Conservation (phyloP, 192 early-diverging fungal genomes). For the Umbelopsis sp. region DNA sequence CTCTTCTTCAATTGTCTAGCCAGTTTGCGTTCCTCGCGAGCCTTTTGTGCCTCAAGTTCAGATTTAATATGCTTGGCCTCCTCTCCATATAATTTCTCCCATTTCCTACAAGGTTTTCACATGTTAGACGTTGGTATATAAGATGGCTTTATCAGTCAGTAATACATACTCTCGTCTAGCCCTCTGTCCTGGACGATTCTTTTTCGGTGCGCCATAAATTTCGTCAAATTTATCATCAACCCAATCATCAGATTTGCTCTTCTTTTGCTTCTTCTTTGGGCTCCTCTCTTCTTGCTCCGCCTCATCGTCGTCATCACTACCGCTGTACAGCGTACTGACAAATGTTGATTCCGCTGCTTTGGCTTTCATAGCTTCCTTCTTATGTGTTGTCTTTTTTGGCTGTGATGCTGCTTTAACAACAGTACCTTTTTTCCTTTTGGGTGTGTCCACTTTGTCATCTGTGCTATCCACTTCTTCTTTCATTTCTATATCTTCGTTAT, state of each 20-base stretch:
- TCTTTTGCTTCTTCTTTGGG: constrained; percentile 18
- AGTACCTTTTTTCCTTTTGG: constrained; percentile 2
- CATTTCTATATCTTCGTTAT: background rate
- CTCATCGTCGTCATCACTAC: constrained; percentile 12
- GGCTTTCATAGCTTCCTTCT: background rate
- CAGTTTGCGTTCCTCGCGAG: constrained; percentile 3
- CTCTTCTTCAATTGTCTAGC: constrained; percentile 24
- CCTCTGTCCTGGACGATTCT: constrained; percentile 37
- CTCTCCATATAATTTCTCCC: constrained; percentile 37
- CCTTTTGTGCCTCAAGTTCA: constrained; percentile 9
- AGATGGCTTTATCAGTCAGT: background rate
- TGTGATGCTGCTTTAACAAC: background rate
- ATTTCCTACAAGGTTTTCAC: constrained; percentile 21
- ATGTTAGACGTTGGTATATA: background rate
- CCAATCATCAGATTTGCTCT: constrained; percentile 4
- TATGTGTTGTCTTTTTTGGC: background rate
- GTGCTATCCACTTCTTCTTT: constrained; percentile 4
- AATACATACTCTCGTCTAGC: constrained; percentile 38
- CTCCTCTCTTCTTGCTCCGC: background rate
- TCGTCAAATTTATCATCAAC: constrained; percentile 41
- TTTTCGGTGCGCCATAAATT: constrained; percentile 35
- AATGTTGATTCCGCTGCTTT: constrained; percentile 1
- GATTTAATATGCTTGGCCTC: constrained; percentile 37
- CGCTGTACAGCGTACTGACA: constrained; percentile 19
- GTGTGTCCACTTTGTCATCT: background rate